phyloP scores from a whole-genome alignment of 2,329 filamentous ascomycete species.

The Penicillium glabrum region DNA sequence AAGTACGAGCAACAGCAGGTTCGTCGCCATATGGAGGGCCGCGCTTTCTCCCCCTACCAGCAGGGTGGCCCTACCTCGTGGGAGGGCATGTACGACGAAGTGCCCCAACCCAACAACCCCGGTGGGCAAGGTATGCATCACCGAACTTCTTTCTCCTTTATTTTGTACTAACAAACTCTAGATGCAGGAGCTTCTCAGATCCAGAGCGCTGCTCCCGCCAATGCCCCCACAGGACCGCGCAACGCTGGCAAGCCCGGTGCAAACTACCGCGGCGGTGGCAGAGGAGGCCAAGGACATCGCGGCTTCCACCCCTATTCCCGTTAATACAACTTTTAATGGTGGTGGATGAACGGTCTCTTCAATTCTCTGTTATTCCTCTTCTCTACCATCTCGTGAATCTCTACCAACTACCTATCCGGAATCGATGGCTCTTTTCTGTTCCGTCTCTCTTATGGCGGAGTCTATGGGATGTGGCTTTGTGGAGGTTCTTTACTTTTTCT shows the following conservation, averaged over 20 bases:
- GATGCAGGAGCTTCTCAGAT: slow-evolving; percentile 40
- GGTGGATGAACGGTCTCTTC: slow-evolving; percentile 5
- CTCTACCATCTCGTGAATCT: background rate
- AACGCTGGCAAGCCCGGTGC: slow-evolving; percentile 89
- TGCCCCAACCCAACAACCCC: slow-evolving; percentile 73
- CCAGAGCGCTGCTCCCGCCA: slow-evolving; percentile 63
- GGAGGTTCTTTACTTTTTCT: background rate
- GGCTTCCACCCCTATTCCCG: slow-evolving; percentile 78
- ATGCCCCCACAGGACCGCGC: slow-evolving; percentile 91
- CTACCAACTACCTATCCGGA: background rate
- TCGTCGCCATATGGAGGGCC: slow-evolving; percentile 51
- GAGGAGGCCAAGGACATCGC: slow-evolving; percentile 65
- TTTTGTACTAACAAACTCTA: background rate
- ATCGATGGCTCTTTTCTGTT: background rate
- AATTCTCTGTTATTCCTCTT: background rate
- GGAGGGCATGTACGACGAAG: slow-evolving; percentile 98
- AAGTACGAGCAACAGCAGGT: slow-evolving; percentile 73
- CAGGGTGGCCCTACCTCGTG: slow-evolving; percentile 75
- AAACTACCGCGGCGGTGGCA: slow-evolving; percentile 88
- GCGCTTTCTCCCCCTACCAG: slow-evolving; percentile 45
- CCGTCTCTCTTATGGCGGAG: background rate
- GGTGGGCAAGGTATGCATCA: slow-evolving; percentile 49
- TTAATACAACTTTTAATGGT: slow-evolving; percentile 7
- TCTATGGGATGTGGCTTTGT: background rate
- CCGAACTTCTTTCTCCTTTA: slow-evolving; percentile 17